Base-by-base conservation (phyloP, 176 grass and related monocot species). In the Oryza coarctata region DNA sequence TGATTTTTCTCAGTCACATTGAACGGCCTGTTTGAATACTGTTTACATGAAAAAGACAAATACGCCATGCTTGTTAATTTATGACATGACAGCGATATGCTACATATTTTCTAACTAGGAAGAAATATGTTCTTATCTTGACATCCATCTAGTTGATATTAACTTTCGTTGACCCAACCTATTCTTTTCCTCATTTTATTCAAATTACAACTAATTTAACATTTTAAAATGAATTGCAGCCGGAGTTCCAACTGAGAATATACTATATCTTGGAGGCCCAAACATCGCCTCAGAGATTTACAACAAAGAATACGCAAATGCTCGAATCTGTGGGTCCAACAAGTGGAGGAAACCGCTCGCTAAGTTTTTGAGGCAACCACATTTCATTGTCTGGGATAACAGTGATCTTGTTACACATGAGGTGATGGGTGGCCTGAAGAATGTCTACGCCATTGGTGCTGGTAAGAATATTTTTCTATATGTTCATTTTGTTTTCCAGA, bases 351-450 rank as follows among this genome's bases (percentile, higher is more conserved):
- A 95, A 85, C 87, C 82, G 74, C 79, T 98, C 18, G 93, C 96
- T 23, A 93, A 87, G 82, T 98, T 98, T 78, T 82, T 98, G 65
- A 91, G 96, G 77, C 96, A 95, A 50, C 93, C 93, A 12, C 96
- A 98, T 95, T 98, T 98, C 79, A 95, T 98, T 82, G 96, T 98
- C 36, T 98, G 96, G 96, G 93, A 98, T 70, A 97, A 97, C 69
- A 91, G 96, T 65, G 96, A 98, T 80, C 87, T 98, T 60, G 86
- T 95, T 73, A 98, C 96, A 58, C 96, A 98, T 93, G 96, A 98
- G 90, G 96, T 98, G 40, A 98, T 98, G 96, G 96, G 93, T 15
- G 96, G 96, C 2, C 74, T 98, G 72, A 98, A 98, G 75, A 98
- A 95, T 75, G 96, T 98, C 55, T 98, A 98, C 77, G 96, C 96